Evolutionary conservation across 1,284 basidiomycete genomes (phyloP).

Genomic region (Austropuccinia psidii): DNA sequence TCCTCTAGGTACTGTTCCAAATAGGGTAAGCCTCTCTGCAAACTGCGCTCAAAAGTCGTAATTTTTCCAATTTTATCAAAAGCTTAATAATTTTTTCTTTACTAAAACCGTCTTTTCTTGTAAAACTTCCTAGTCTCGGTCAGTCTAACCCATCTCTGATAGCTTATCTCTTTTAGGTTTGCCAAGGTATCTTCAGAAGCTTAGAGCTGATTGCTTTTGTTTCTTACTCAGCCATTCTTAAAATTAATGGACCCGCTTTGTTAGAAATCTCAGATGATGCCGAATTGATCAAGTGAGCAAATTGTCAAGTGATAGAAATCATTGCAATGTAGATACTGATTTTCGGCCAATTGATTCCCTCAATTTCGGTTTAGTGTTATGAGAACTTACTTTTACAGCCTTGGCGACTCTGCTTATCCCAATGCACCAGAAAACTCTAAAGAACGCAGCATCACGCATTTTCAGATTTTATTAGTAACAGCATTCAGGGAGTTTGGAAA

Average conservation of each 20-base stretch:
- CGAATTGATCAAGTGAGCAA: slow-evolving; percentile 78
- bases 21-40: slow-evolving; percentile 18
- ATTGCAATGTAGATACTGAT: neutral
- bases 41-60: too few species aligned
- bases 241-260: slow-evolving; percentile 92
- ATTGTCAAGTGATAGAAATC: neutral
- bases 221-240: slow-evolving; percentile 68
- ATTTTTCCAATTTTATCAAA: neutral
- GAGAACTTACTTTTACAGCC: slow-evolving; percentile 85
- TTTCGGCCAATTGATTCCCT: slow-evolving; percentile 11
- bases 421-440: slow-evolving; percentile 70
- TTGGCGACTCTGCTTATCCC: slow-evolving; percentile 92
- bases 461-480: slow-evolving; percentile 85
- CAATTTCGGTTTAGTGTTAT: slow-evolving; percentile 58
- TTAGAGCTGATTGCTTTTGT: neutral
- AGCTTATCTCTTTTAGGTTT: neutral
- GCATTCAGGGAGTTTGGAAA: slow-evolving; percentile 93
- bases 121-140: neutral
- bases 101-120: neutral
- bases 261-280: slow-evolving; percentile 96
- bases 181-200: neutral
- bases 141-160: neutral
- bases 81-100: neutral
- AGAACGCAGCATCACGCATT: slow-evolving; percentile 87
- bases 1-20: slow-evolving; percentile 32